Evolutionary conservation across 2,329 filamentous ascomycete genomes (phyloP).

Genomic region (Calycina herbarum): DNA sequence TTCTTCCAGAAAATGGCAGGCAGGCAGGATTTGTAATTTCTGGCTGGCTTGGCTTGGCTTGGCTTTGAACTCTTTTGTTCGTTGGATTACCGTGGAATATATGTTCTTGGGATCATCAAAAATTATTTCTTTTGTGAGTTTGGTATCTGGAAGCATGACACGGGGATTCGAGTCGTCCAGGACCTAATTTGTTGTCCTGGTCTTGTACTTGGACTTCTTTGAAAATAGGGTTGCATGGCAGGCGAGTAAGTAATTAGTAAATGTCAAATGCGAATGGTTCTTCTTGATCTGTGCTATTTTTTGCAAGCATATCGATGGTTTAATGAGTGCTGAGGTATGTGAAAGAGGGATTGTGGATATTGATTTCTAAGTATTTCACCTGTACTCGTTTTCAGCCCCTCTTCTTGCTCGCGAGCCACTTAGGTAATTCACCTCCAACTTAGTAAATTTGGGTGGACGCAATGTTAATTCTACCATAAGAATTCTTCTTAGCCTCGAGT

Average conservation of each 20-base stretch:
- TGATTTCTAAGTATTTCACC: too few species aligned
- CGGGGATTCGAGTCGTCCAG: conserved; percentile 3
- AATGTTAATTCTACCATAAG: too few species aligned
- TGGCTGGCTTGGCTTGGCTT: conserved; percentile 13
- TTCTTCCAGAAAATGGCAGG: conserved; percentile 10
- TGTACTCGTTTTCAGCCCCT: too few species aligned
- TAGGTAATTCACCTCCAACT: too few species aligned
- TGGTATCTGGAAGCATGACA: conserved; percentile 8
- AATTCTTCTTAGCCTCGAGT: too few species aligned
- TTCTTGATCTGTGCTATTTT: background rate
- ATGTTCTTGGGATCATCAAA: conserved; percentile 22
- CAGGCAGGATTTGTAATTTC: conserved; percentile 33
- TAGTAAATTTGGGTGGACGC: too few species aligned
- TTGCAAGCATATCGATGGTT: too few species aligned
- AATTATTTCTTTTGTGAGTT: conserved; percentile 24
- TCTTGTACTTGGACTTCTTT: conserved; percentile 11
- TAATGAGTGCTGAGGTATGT: background rate
- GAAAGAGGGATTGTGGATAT: too few species aligned
- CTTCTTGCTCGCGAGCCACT: too few species aligned
- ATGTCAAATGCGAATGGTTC: conserved; percentile 6
- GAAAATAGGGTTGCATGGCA: conserved; percentile 11
- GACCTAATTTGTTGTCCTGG: conserved; percentile 10
- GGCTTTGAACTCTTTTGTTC: background rate
- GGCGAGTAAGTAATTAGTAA: conserved; percentile 12
- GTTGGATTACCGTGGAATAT: conserved; percentile 17